Evolutionary conservation across 116 monocot genomes (phyloP), one percentile per base, ranked within the genome.

Genomic region (Zostera marina): DNA sequence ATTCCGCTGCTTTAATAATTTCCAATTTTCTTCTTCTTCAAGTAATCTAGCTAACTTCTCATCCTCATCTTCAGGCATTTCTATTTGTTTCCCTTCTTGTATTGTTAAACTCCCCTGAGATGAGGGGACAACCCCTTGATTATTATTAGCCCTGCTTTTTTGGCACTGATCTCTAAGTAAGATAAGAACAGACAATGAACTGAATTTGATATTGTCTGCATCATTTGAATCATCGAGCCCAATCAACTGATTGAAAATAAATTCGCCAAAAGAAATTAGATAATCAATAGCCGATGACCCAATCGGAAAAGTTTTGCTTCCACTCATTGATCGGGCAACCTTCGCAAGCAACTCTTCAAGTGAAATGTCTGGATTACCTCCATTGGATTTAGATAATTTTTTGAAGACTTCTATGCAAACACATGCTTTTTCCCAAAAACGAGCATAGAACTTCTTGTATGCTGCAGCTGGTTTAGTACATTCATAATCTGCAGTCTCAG

Each of bases 21-120:
- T 89, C 85, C 86, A 98, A 1, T 98, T 76, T 67, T 98, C 98
- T 47, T 98, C 90, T 25, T 86, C 81, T 66, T 98, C 90, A 72
- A 98, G 72, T 39, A 98, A 54, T 41, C 78, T 61, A 52, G 98
- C 98, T 51, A 98, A 60, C 56, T 90, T 98, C 21, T 61, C 82
- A 73, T 98, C 98, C 39, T 98, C 90, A 54, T 86, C 78, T 70
- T 77, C 85, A 61, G 43, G 41, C 11, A 39, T 52, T 62, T 68
- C 66, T 25, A 61, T 32, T 15, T 43, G 61, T 42, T 74, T 52
- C 59, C 51, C 49, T n/a, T 84, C 82, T 9, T 73, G 63, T 59
- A 90, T 89, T 60, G 74, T 83, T 69, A 94, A 68, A 63, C 62
- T 81, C 22, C 67, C 70, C 65, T 65, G 59, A 44, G 44, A 46